A percentile compares a stretch with the other conserved stretches of the same genome.
Conservation (phyloP, 2,329 filamentous ascomycete genomes). For the Septoria linicola region DNA sequence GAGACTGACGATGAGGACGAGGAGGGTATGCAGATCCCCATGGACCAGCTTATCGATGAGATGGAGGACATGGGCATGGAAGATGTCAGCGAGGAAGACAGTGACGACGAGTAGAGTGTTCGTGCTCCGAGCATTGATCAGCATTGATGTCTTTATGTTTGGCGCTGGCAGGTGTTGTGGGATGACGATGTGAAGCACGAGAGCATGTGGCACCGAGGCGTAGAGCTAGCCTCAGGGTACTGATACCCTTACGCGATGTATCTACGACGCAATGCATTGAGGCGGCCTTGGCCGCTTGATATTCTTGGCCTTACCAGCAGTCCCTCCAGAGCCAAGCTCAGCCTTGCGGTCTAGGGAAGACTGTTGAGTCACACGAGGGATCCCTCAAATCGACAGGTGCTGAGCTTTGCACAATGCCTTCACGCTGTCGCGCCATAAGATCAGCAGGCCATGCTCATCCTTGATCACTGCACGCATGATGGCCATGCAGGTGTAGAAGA, state of each 20-base stretch:
- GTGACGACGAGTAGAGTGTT: constrained; percentile 9
- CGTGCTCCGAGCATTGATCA: not conserved
- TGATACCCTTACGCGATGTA: not conserved
- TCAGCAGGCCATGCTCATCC: too few relatives aligned
- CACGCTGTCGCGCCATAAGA: too few relatives aligned
- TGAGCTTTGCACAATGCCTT: too few relatives aligned
- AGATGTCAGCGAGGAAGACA: constrained; percentile 42
- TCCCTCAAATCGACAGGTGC: too few relatives aligned
- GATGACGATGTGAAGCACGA: not conserved
- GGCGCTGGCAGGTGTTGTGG: not conserved
- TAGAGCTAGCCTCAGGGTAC: not conserved
- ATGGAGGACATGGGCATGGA: constrained; percentile 83
- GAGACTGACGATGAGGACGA: constrained; percentile 55
- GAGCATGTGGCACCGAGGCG: not conserved
- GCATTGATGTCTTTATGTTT: not conserved
- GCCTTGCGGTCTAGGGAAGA: constrained; percentile 2
- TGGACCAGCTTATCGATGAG: constrained; percentile 73
- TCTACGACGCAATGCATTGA: not conserved
- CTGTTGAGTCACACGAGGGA: too few relatives aligned
- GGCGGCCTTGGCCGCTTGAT: not conserved
- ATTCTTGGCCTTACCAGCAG: not conserved
- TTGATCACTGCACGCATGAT: too few relatives aligned
- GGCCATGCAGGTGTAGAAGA: too few relatives aligned
- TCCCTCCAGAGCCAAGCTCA: constrained; percentile 6
- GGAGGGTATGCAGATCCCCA: constrained; percentile 52